Conservation (phyloP, 805 yeast genomes). For the Monosporozyma aquatica region DNA sequence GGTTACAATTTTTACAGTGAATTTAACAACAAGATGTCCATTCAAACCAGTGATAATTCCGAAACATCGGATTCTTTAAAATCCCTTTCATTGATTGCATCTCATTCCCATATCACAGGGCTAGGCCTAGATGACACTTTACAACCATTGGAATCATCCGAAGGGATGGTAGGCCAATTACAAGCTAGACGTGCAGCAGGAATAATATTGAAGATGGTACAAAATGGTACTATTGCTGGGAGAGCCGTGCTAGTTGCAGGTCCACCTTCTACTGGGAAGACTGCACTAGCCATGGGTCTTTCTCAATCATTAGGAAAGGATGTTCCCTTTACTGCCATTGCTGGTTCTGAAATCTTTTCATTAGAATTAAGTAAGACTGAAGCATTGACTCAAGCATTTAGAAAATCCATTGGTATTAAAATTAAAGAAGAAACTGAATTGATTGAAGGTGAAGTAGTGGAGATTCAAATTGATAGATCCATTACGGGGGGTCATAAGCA, state of each 20-base stretch:
- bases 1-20: too few relatives aligned
- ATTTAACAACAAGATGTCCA: too few relatives aligned
- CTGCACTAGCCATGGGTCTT: slow-evolving; percentile 94
- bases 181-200: slow-evolving; percentile 97
- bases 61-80: slow-evolving; percentile 40
- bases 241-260: slow-evolving; percentile 94
- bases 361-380: slow-evolving; percentile 92
- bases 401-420: slow-evolving; percentile 90
- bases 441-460: slow-evolving; percentile 98
- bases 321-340: slow-evolving; percentile 92
- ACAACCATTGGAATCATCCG: slow-evolving; percentile 69
- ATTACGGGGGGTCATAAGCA: slow-evolving; percentile 97
- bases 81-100: slow-evolving; percentile 77
- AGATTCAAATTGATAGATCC: slow-evolving; percentile 86
- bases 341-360: slow-evolving; percentile 89
- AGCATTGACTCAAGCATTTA: slow-evolving; percentile 90
- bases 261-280: slow-evolving; percentile 97
- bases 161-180: slow-evolving; percentile 96
- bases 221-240: slow-evolving; percentile 92
- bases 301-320: slow-evolving; percentile 56
- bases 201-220: slow-evolving; percentile 83
- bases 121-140: slow-evolving; percentile 90
- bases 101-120: slow-evolving; percentile 97
- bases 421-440: slow-evolving; percentile 96
- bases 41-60: slow-evolving; percentile 33